Percentiles rank a stretch among this genome's conserved stretches.
phyloP scores from a whole-genome alignment of 192 early-diverging fungal genomes.

The Chytriomyces sp. region DNA sequence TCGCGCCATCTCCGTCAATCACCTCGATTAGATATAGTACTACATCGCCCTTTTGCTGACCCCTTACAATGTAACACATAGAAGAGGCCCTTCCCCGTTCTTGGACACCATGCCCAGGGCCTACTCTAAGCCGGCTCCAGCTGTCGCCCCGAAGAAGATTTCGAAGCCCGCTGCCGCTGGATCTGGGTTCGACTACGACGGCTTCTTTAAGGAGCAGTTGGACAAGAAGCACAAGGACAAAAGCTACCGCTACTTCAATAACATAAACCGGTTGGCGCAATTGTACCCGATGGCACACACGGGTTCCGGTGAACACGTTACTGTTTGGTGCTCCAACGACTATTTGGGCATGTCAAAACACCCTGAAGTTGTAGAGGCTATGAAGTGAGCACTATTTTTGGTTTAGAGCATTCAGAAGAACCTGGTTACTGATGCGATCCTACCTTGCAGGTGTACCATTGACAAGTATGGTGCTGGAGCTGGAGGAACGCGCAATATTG shows the following conservation, averaged over 20 bases:
- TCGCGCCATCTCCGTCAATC: not conserved
- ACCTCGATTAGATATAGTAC: not conserved
- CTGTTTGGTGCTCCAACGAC: conserved; percentile 99
- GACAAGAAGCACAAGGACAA: conserved; percentile 97
- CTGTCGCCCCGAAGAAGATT: not conserved
- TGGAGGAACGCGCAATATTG: conserved; percentile 99
- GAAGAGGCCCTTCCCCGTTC: not conserved
- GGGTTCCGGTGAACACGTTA: conserved; percentile 81
- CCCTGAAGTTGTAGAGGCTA: conserved; percentile 79
- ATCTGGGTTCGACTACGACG: conserved; percentile 96
- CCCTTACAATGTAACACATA: too few species aligned
- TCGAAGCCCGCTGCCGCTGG: not conserved
- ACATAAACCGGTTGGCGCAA: conserved; percentile 96
- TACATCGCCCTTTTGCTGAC: too few species aligned
- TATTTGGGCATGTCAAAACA: conserved; percentile 96
- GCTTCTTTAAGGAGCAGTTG: conserved; percentile 78
- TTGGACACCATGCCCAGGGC: conserved; percentile 10
- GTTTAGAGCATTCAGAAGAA: not conserved
- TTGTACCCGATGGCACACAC: conserved; percentile 95
- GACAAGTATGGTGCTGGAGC: conserved; percentile 97
- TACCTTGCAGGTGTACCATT: conserved; percentile 63
- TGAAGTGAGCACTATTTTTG: conserved; percentile 73
- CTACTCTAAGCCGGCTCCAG: not conserved
- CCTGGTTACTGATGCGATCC: not conserved
- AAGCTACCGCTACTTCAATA: conserved; percentile 99